Percentiles rank a stretch among this genome's conserved stretches.
Conservation (phyloP, 2,329 filamentous ascomycete genomes). For the Balansia obtecta region DNA sequence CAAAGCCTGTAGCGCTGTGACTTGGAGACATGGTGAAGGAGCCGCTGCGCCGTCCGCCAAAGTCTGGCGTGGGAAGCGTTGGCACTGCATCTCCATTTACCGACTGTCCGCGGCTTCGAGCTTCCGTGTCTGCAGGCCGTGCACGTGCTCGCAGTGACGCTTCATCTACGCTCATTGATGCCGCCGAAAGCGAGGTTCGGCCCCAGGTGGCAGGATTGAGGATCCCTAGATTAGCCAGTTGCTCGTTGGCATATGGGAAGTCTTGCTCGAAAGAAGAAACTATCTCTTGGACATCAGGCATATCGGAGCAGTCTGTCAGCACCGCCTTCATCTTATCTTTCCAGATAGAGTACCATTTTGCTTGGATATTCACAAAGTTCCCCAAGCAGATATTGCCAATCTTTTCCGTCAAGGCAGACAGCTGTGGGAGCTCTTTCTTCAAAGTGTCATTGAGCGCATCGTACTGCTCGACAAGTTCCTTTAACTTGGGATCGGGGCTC, state of each 20-base stretch:
- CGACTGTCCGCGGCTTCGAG: conserved; percentile 47
- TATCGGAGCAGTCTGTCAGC: conserved; percentile 49
- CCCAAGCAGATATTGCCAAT: conserved; percentile 72
- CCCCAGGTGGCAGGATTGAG: conserved; percentile 60
- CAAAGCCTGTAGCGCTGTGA: conserved; percentile 16
- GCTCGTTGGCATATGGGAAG: conserved; percentile 62
- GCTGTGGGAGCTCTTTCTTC: conserved; percentile 79
- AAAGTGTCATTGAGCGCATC: conserved; percentile 83
- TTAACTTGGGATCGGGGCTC: conserved; percentile 74
- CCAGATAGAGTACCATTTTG: conserved; percentile 72
- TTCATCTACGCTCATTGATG: conserved; percentile 41
- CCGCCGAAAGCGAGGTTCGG: conserved; percentile 47
- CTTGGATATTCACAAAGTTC: conserved; percentile 76
- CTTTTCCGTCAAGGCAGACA: conserved; percentile 70
- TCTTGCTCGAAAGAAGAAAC: conserved; percentile 67
- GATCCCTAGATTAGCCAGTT: conserved; percentile 59
- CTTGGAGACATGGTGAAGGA: conserved; percentile 51
- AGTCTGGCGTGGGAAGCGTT: conserved; percentile 52
- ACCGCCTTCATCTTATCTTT: conserved; percentile 70
- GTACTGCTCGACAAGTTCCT: conserved; percentile 79
- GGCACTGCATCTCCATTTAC: conserved; percentile 51
- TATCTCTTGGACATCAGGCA: conserved; percentile 60
- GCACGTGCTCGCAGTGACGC: conserved; percentile 35
- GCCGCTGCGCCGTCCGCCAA: conserved; percentile 51
- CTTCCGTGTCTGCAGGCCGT: conserved; percentile 34